Evolutionary conservation across 495 filamentous ascomycete species (phyloP), one percentile per base, ranked within the genome.

Genomic region (Lentithecium fluviatile): DNA sequence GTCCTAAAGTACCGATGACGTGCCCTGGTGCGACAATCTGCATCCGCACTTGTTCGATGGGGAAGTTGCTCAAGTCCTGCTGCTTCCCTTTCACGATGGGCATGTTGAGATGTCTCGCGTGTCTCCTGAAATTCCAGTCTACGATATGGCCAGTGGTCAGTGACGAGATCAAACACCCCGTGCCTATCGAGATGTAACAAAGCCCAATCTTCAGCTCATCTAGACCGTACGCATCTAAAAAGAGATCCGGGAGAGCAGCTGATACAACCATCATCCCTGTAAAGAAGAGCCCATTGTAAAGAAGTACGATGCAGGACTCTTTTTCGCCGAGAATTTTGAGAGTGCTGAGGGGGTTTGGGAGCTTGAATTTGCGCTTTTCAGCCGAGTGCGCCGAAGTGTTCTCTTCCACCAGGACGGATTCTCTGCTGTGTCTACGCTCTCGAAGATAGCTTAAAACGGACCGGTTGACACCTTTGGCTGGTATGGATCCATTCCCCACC

Each of bases 401-500:
- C 6, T 47, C 47, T 17, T 62, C 59, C 0, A 52, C 36, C 12
- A 24, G 46, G 6, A 51, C 11, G 23, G 20, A 12, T 23, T 12
- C 10, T 11, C 45, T 46, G 10, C 48, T 32, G 15, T 67, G 64
- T n/a, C 55, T 62, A 11, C 69, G 71, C 13, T 63, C 57, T 34
- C 64, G 67, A 1, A 77, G 36, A 20, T 37, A 52, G 45, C 77
- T 74, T 17, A 78, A 42, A 13, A 78, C 32, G 2, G 78, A 78
- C 50, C 69, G 78, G 65, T 84, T 85, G 77, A 80, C 79, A 0
- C 78, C 76, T 59, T 70, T 77, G 2, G 82, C 72, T 0, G 79
- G 80, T 0, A 84, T 76, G 2, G 80, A 83, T 15, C 88, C 88
- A 70, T 90, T 86, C 0, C 85, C 88, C 0, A 91, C 88, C 3